Conservation (phyloP, 805 yeast genomes). For the Wickerhamomyces alni region DNA sequence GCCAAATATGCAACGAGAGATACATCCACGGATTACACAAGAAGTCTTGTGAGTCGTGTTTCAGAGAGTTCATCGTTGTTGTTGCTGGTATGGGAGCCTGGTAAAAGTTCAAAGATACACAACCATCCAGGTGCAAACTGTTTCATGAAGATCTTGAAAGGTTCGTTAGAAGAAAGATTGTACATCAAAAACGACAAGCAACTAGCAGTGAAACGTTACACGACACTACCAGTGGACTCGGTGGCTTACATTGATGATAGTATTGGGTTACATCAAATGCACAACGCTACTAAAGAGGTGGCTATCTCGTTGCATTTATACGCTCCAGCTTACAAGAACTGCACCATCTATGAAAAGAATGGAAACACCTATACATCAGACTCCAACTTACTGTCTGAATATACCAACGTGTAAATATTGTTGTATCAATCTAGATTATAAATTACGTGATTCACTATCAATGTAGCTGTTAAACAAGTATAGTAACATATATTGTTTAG, state of each 20-base stretch:
- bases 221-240: slow-evolving; percentile 21
- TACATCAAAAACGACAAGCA: slow-evolving; percentile 3
- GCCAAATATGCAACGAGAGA: slow-evolving; percentile 35
- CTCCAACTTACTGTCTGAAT: no score
- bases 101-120: slow-evolving; percentile 38
- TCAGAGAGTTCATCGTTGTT: slow-evolving; percentile 38
- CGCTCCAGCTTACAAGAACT: slow-evolving; percentile 26
- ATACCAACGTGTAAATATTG: no score
- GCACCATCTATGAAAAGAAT: slow-evolving; percentile 2
- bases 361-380: slow-evolving; percentile 1
- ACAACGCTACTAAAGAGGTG: slow-evolving; percentile 27
- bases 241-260: slow-evolving; percentile 41
- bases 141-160: slow-evolving; percentile 40
- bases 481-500: no score
- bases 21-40: slow-evolving; percentile 30
- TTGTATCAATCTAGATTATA: no score
- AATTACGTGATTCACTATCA: no score
- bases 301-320: slow-evolving; percentile 41
- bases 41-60: slow-evolving; percentile 30
- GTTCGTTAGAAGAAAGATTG: slow-evolving; percentile 9
- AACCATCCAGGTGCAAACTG: slow-evolving; percentile 46
- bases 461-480: no score
- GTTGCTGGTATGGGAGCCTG: slow-evolving; percentile 41
- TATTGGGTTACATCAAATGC: slow-evolving; percentile 40
- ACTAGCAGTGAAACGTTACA: slow-evolving; percentile 3